These are phyloP conservation scores for Orbilia quercus DNA, from an alignment of 2,329 filamentous ascomycete genomes.

Conservation along the genomic window DNA sequence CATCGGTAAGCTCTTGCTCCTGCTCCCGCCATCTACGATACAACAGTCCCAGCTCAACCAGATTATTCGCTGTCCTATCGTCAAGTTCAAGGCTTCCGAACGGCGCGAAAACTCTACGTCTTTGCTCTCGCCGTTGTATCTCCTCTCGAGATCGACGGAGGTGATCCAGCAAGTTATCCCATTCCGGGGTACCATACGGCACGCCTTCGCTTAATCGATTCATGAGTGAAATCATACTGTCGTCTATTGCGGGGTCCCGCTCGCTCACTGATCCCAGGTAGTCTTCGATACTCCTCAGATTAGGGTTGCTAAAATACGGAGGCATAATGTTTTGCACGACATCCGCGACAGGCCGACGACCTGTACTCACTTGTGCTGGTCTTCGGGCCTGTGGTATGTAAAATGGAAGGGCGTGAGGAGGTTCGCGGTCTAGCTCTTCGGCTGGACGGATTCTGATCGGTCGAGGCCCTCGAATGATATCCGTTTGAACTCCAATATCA, in stretches of 20 bases:
- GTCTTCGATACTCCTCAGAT: slow-evolving; percentile 7
- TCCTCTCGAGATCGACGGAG: slow-evolving; percentile 1
- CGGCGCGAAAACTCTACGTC: slow-evolving; percentile 7
- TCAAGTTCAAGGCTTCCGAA: slow-evolving; percentile 4
- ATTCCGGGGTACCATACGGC: slow-evolving; percentile 2
- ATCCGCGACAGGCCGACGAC: slow-evolving; percentile 6
- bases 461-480: neutral
- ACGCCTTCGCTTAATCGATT: neutral
- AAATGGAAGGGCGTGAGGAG: slow-evolving; percentile 6
- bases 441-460: neutral
- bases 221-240: neutral
- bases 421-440: neutral
- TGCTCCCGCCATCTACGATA: slow-evolving; percentile 15
- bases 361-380: neutral
- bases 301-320: neutral
- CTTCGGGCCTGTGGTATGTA: slow-evolving; percentile 16
- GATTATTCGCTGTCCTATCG: neutral
- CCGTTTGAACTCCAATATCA: slow-evolving; percentile 2
- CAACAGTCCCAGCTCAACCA: slow-evolving; percentile 23
- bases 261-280: slow-evolving; percentile 3
- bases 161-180: neutral
- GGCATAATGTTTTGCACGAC: neutral
- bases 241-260: neutral
- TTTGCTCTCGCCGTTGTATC: slow-evolving; percentile 9
- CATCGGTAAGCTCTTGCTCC: neutral